Conservation (phyloP, 2,329 filamentous ascomycete genomes). For the Allantophomopsis cytisporea region DNA sequence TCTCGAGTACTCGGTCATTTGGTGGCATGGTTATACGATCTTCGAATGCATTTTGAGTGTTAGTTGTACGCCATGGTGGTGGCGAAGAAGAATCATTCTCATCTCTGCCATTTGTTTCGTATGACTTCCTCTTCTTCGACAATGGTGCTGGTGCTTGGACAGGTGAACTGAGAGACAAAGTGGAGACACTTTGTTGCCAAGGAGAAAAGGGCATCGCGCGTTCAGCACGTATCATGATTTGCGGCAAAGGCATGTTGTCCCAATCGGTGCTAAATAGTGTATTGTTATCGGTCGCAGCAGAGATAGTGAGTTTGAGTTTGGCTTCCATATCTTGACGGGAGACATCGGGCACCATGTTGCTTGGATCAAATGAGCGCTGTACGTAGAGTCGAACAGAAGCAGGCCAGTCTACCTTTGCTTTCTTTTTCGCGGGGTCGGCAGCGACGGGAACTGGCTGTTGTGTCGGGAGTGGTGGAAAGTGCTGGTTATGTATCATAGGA, state of each 20-base stretch:
- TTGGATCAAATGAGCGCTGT: constrained; percentile 70
- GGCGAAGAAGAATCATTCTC: constrained; percentile 32
- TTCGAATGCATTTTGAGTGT: constrained; percentile 42
- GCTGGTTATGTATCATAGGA: constrained; percentile 17
- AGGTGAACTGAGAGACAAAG: constrained; percentile 5
- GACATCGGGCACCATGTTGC: constrained; percentile 52
- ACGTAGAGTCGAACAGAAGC: constrained; percentile 78
- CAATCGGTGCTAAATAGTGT: constrained; percentile 67
- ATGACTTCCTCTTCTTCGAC: constrained; percentile 74
- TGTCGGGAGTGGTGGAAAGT: constrained; percentile 19
- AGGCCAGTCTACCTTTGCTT: constrained; percentile 63
- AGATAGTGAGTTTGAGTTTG: constrained; percentile 79
- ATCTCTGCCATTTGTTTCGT: constrained; percentile 41
- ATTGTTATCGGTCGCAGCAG: constrained; percentile 61
- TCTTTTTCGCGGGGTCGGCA: constrained; percentile 25
- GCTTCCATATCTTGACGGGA: constrained; percentile 60
- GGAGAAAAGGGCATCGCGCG: constrained; percentile 36
- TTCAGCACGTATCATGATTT: constrained; percentile 58
- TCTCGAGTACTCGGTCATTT: constrained; percentile 25
- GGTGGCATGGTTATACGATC: constrained; percentile 49
- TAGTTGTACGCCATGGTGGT: constrained; percentile 67
- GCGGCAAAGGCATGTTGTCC: constrained; percentile 71
- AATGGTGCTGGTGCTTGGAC: constrained; percentile 3
- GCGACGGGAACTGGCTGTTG: constrained; percentile 20
- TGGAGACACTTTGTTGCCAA: constrained; percentile 15